A percentile compares a stretch with the other conserved stretches of the same genome.
Conservation (phyloP, 2,329 filamentous ascomycete species). For the Coleophoma eucalyptorum region DNA sequence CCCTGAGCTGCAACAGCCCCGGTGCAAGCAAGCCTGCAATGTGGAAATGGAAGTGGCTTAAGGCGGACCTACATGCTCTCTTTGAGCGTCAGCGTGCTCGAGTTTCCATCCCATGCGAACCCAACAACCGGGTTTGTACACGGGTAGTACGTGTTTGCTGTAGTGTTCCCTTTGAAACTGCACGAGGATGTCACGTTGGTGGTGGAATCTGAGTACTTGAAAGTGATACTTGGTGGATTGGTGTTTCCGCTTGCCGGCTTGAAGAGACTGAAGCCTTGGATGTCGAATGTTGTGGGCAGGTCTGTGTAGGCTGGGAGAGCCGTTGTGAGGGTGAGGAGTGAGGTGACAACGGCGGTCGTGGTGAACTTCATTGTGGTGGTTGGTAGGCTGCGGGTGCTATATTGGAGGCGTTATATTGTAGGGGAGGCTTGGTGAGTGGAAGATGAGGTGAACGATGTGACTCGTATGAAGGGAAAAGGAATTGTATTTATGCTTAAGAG, state of each 20-base stretch:
- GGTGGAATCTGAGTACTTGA: background rate
- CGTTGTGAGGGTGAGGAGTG: background rate
- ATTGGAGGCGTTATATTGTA: too few species aligned
- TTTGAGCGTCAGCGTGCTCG: background rate
- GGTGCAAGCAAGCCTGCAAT: background rate
- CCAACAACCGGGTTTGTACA: background rate
- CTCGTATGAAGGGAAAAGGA: too few species aligned
- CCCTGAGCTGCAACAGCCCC: background rate
- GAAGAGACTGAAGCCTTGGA: background rate
- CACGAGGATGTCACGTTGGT: background rate
- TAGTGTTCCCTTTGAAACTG: background rate
- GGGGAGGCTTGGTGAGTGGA: too few species aligned
- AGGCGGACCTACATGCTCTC: background rate
- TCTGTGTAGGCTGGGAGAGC: background rate
- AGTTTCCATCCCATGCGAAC: background rate
- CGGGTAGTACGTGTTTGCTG: background rate
- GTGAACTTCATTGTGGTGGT: too few species aligned
- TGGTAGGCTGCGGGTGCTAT: too few species aligned
- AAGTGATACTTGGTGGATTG: background rate
- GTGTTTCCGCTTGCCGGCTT: background rate
- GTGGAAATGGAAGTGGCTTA: too few species aligned
- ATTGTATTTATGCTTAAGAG: too few species aligned
- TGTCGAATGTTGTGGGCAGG: background rate
- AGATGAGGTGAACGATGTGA: too few species aligned
- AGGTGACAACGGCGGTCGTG: background rate